Evolutionary conservation across 192 early-diverging fungal genomes (phyloP).

Genomic region (Backusella westeae): DNA sequence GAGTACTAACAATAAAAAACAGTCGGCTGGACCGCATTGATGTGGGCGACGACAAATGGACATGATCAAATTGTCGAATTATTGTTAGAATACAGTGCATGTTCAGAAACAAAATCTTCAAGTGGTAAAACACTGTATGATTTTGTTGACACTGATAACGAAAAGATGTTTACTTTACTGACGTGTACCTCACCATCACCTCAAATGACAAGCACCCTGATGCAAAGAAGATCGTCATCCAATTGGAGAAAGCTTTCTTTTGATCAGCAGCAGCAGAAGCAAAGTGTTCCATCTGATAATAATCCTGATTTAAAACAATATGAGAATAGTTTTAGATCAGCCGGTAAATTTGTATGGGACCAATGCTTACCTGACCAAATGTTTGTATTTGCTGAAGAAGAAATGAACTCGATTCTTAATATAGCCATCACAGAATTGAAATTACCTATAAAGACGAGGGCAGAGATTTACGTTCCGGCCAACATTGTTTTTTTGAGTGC

Average conservation of each 20-base stretch:
- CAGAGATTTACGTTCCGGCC: constrained; percentile 72
- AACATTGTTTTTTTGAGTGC: constrained; percentile 88
- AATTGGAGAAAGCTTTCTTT: constrained; percentile 6
- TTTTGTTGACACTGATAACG: constrained; percentile 60
- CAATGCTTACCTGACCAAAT: constrained; percentile 87
- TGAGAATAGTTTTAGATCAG: constrained; percentile 19
- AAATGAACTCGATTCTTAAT: constrained; percentile 71
- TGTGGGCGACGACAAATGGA: constrained; percentile 89
- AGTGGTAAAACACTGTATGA: constrained; percentile 75
- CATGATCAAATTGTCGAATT: constrained; percentile 69
- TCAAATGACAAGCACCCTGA: background rate
- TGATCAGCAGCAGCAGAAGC: background rate
- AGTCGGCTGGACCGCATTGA: constrained; percentile 86
- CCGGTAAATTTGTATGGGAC: constrained; percentile 72
- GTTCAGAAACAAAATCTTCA: constrained; percentile 59
- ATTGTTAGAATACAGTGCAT: constrained; percentile 80
- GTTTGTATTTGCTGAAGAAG: constrained; percentile 87
- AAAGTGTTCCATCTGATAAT: background rate
- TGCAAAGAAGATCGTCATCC: background rate
- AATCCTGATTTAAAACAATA: background rate
- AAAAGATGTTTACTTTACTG: constrained; percentile 50
- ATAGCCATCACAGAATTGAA: constrained; percentile 66
- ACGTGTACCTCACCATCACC: background rate
- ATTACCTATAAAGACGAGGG: constrained; percentile 52
- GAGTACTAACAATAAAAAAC: background rate